Conservation (phyloP, 306 rosid species). For the Malus sieversii region DNA sequence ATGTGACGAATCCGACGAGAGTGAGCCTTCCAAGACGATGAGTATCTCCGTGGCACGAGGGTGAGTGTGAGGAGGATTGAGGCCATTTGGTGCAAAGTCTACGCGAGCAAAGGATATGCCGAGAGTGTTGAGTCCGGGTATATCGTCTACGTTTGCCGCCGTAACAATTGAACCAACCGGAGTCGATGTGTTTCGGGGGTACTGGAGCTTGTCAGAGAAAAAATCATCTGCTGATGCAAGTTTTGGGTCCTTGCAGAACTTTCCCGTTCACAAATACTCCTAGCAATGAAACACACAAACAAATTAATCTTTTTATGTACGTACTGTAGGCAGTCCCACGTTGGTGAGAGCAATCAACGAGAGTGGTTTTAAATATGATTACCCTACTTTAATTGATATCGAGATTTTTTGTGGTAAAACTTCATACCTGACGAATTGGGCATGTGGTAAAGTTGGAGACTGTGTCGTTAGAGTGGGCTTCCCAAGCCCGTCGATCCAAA, state of each 20-base stretch:
- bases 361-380: no score
- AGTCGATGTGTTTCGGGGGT: background rate
- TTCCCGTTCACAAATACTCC: slow-evolving; percentile 3
- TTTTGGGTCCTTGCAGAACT: background rate
- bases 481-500: no score
- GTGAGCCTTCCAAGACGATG: background rate
- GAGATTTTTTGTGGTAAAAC: no score
- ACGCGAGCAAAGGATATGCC: background rate
- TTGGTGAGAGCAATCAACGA: no score
- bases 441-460: no score
- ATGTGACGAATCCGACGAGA: slow-evolving; percentile 10
- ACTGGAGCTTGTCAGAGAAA: background rate
- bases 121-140: slow-evolving; percentile 2
- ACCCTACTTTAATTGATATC: no score
- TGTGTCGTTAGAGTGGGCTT: no score
- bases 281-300: background rate
- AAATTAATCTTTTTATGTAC: background rate
- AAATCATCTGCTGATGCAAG: background rate
- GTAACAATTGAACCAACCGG: background rate
- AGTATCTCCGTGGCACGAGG: background rate
- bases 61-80: slow-evolving; percentile 6
- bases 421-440: no score
- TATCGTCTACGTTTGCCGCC: background rate
- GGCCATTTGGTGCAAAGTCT: background rate
- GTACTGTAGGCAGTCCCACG: background rate